Evolutionary conservation across 176 grass and related monocot species (phyloP), one percentile per base, ranked within the genome.

Genomic region (Avena sativa): DNA sequence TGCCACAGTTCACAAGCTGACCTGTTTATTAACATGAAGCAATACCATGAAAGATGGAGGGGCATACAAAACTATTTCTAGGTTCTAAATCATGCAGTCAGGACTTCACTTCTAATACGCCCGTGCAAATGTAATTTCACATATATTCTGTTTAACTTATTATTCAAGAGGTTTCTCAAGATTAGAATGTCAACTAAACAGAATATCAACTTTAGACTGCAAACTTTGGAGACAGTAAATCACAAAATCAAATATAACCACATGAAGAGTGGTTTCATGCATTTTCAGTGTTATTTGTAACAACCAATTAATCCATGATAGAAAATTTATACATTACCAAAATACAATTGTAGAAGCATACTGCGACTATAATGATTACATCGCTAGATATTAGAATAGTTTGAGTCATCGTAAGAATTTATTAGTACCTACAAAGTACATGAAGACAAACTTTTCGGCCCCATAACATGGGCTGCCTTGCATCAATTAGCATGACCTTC

Each of bases 371-470:
- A 21, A 12, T 2, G 80, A 26, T 28, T 26, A 81, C 3, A n/a
- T 30, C 28, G 28, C 28, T 28, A 28, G 28, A 28, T 28, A 28
- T 28, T 28, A 28, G 28, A 28, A 28, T 28, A 28, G 28, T 28
- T 28, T 28, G 28, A 28, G 28, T 28, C 28, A 2, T 28, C 28
- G 28, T 60, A 66, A 66, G 19, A 87, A 32, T 47, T 28, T 0
- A 28, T 6, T 21, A 0, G 9, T 90, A 97, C 95, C 95, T 93
- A 93, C 95, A 64, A 97, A 97, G 87, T 97, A 97, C 95, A 97
- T 97, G 93, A 91, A 97, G 82, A 97, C 92, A 82, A 36, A 95
- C 92, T 92, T 97, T 97, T 94, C 95, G 53, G 92, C 95, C 92
- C 82, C 87, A 97, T 30, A 92, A 87, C 70, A 95, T 97, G 83